Base-by-base conservation (phyloP, 108 stramenopile species). In the Cyclotella baltica region DNA sequence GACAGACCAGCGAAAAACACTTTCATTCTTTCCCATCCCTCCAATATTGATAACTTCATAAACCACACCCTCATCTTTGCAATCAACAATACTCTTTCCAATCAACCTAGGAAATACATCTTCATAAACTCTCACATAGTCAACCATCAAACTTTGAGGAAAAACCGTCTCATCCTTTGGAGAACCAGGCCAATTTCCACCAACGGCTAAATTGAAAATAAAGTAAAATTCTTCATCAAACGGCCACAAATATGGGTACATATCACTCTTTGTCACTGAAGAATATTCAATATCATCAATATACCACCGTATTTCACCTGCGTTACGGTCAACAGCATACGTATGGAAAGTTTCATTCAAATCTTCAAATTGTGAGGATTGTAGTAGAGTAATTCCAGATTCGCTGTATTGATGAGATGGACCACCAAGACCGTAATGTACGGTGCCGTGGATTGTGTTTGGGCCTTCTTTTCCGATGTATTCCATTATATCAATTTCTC, bases 401-500 rank as follows among this genome's bases (percentile, higher is more conserved):
- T 71, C 58, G 50, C 55, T 31, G 36, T 48, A 67, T 66, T 83
- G 74, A 52, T 75, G 63, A 35, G 68, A 46, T 5, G 68, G 38
- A 20, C 70, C 37, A 58, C 36, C n/a, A 57, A 57, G 75, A 30
- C 81, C 81, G 36, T 83, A 83, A 47, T 81, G 80, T 22, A 80
- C 66, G 1, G 75, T 76, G 46, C 81, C 78, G 29, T 85, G 78
- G 18, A 70, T 65, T 9, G 67, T 69, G 35, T 70, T 75, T 22
- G 38, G 2, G 2, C 63, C 65, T 47, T 84, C 74, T 52, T 83
- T 83, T 56, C 87, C 87, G 40, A 75, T 74, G 53, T 75, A 47
- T 51, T 88, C 89, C 87, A 88, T 74, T 25, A 90, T 67, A 77
- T 90, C 89, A 76, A 90, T 87, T 55, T 88, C 89, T 27, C 89